Base-by-base conservation (phyloP, 108 stramenopile genomes). In the Skeletonema marinoi region DNA sequence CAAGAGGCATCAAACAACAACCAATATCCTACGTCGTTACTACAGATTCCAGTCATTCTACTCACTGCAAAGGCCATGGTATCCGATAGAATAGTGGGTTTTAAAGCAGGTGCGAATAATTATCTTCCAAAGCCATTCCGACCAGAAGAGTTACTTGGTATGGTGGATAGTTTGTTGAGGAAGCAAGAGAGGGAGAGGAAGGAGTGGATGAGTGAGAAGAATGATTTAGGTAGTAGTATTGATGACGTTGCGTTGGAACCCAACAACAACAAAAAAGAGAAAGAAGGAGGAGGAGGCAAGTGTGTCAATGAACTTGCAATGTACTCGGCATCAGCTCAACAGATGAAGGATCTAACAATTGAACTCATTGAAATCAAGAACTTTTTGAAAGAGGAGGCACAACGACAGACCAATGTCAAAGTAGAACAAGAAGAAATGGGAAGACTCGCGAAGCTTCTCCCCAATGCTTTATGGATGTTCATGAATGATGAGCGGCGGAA, bases 81-180 rank as follows among this genome's bases (percentile, higher is more conserved):
- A 8, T 73, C 80, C 50, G 96, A 96, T 85, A 90, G 96, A 4
- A 91, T 94, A 35, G 66, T 65, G 59, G 96, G 96, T 13, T 96
- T 94, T 71, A 77, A 88, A 12, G 87, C 88, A 9, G 96, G 92
- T 2, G 92, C 91, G 25, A 83, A 94, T 82, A 93, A 74, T 12
- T 94, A 94, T 68, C 42, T 96, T 6, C 89, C 96, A 2, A 96
- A 96, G 72, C 96, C 96, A 7, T 96, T 96, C 83, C 78, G 88
- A 70, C 96, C 96, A 2, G 92, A 93, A 19, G 96, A 96, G 77
- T 71, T 96, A 46, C 33, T 96, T 11, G 84, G 84, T 19, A 92
- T 96, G 19, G 63, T 96, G 2, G 96, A 96, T 80, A 90, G 88
- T 82, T 38, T 89, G 46, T 84, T 92, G 71, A 72, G 78, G n/a